Evolutionary conservation across 805 yeast genomes (phyloP).

Genomic region (Candida ortonii): DNA sequence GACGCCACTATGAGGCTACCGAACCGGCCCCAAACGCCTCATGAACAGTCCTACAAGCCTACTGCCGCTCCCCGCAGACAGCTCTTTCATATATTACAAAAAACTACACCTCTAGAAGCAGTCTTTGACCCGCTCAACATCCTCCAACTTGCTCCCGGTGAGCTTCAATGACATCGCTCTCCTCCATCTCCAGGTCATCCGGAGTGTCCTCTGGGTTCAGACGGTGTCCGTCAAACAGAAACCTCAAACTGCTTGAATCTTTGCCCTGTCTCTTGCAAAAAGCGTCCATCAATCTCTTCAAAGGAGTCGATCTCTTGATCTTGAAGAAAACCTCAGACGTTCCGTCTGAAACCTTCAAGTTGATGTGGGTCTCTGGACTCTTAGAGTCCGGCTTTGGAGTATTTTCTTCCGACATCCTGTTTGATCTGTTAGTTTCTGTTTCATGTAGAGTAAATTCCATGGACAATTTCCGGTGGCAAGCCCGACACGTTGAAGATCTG

Average conservation of each 20-base stretch:
- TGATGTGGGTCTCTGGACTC: constrained; percentile 69
- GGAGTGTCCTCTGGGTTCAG: constrained; percentile 89
- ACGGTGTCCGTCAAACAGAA: constrained; percentile 90
- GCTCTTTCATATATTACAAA: no score
- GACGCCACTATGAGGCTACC: no score
- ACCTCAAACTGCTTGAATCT: constrained; percentile 75
- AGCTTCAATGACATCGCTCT: constrained; percentile 95
- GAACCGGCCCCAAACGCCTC: no score
- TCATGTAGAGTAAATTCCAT: no score
- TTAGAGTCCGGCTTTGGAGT: constrained; percentile 39
- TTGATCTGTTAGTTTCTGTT: constrained; percentile 4
- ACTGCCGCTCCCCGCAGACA: no score
- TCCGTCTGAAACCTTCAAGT: constrained; percentile 92
- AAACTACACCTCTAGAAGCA: no score
- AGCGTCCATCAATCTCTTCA: constrained; percentile 94
- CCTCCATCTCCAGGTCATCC: constrained; percentile 87
- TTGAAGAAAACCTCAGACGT: constrained; percentile 92
- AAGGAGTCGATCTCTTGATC: constrained; percentile 87
- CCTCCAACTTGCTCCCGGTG: constrained; percentile 93
- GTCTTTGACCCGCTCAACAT: constrained; percentile 14
- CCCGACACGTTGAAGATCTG: no score
- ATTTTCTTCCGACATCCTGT: constrained; percentile 32
- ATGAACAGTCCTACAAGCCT: no score
- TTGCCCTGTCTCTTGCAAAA: constrained; percentile 98
- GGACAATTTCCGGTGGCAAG: not conserved